phyloP scores from a whole-genome alignment of 1,139 yeast genomes.

The Saccharomyces hybrid region DNA sequence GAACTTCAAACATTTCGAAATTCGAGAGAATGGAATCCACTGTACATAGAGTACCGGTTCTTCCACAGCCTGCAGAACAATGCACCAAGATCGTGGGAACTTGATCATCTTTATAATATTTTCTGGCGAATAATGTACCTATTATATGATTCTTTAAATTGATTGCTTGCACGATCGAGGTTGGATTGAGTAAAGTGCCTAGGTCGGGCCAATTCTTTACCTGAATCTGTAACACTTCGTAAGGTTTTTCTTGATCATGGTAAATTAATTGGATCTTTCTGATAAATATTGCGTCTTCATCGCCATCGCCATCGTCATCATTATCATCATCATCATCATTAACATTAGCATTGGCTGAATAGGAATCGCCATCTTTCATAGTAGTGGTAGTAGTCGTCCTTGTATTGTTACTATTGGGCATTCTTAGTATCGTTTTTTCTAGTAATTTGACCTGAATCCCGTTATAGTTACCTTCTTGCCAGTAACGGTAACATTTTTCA shows the following conservation, averaged over 20 bases:
- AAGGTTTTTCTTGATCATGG: slow-evolving; percentile 19
- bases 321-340: background rate
- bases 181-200: slow-evolving; percentile 41
- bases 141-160: slow-evolving; percentile 27
- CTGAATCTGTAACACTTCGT: slow-evolving; percentile 55
- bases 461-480: slow-evolving; percentile 36
- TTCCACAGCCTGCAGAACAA: slow-evolving; percentile 88
- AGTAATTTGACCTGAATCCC: slow-evolving; percentile 23
- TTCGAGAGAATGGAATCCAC: slow-evolving; percentile 44
- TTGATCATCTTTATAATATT: slow-evolving; percentile 19
- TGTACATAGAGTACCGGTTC: slow-evolving; percentile 81
- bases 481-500: slow-evolving; percentile 49
- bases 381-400: background rate
- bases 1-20: slow-evolving; percentile 18
- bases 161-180: slow-evolving; percentile 31
- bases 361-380: background rate
- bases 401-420: background rate
- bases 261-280: slow-evolving; percentile 36
- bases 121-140: slow-evolving; percentile 16
- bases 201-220: slow-evolving; percentile 75
- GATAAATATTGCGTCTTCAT: slow-evolving; percentile 17
- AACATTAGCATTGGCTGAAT: background rate
- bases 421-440: slow-evolving; percentile 11
- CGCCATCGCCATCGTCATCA: background rate
- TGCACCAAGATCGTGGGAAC: slow-evolving; percentile 54